Base-by-base conservation (phyloP, 208 protist genomes). In the Leishmania lainsoni region DNA sequence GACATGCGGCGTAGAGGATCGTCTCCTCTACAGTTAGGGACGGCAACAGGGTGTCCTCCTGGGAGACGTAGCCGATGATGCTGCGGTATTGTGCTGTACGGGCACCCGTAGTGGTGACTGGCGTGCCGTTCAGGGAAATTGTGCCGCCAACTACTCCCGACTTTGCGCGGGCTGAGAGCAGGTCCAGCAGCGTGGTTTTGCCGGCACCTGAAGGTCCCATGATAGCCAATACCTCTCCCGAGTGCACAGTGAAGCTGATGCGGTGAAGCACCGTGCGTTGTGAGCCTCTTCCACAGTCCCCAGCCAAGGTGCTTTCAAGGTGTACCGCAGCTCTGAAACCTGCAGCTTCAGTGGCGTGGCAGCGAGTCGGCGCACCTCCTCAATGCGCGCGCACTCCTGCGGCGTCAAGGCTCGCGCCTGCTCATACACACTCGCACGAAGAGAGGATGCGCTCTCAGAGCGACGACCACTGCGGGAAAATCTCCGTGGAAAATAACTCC, bases 1-100 rank as follows among this genome's bases (percentile, higher is more conserved):
- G 87, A 5, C 91, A 85, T 12, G 97, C 97, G 10, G 93, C 92
- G 86, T 97, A 98, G 63, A 90, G 81, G 82, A 98, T 92, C 0
- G 92, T 97, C 83, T 98, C 91, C 42, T 85, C 77, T 35, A 98
- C 97, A 26, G 97, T 98, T 54, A 98, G 79, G 3, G 89, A 88
- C 20, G 93, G 91, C 81, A 98, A 87, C 12, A 98, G 88, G 29
- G 91, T 97, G 87, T 98, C 95, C 73, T 98, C 97, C 87, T 98
- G 97, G 17, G 93, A 97, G 22, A 98, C 95, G 78, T 98, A 98
- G 56, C 95, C 95, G 77, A 97, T 91, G 76, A 98, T 87, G 86
- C 94, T 94, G 59, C 91, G 87, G 87, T 97, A 98, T 81, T 88
- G 76, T 20, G 78, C 32, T 22, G 83, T 78, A 71, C 70, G 78